A percentile compares a stretch with the other conserved stretches of the same genome.
Evolutionary conservation across 2,329 filamentous ascomycete species (phyloP).

Genomic region (Huntiella bhutanensis): DNA sequence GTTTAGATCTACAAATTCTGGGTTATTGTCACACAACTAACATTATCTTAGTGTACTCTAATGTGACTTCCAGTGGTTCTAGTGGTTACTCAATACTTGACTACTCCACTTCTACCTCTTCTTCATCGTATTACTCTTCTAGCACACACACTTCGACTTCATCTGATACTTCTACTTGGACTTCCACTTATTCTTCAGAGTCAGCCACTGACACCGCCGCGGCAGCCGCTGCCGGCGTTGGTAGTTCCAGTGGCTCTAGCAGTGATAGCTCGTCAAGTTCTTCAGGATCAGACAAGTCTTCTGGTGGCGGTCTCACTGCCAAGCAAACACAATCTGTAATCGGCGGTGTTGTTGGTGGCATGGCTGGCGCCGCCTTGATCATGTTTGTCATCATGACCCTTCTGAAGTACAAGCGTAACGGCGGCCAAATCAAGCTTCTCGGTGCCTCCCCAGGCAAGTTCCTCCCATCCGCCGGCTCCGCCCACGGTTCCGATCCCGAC

Average conservation of each 20-base stretch:
- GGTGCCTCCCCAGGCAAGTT: slow-evolving; percentile 19
- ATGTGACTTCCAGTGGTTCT: neutral
- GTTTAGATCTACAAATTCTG: neutral
- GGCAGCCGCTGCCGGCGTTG: slow-evolving; percentile 13
- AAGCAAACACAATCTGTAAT: slow-evolving; percentile 21
- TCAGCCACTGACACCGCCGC: slow-evolving; percentile 7
- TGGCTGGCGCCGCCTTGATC: slow-evolving; percentile 40
- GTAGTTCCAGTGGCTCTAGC: slow-evolving; percentile 3
- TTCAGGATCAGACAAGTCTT: slow-evolving; percentile 12
- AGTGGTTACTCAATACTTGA: neutral
- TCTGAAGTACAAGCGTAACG: slow-evolving; percentile 37
- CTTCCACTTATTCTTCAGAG: neutral
- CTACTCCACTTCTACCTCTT: slow-evolving; percentile 3
- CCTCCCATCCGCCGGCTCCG: slow-evolving; percentile 12
- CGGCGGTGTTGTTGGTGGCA: slow-evolving; percentile 36
- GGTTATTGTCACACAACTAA: neutral
- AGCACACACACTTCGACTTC: slow-evolving; percentile 1
- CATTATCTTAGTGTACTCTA: neutral
- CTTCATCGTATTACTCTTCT: neutral
- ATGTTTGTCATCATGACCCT: slow-evolving; percentile 32
- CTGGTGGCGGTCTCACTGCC: neutral
- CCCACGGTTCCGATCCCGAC: slow-evolving; percentile 11
- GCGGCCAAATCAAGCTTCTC: slow-evolving; percentile 25
- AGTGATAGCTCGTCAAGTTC: neutral
- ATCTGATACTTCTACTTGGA: neutral